Base-by-base conservation (phyloP, 2,329 filamentous ascomycete genomes). In the Sclerotinia borealis region DNA sequence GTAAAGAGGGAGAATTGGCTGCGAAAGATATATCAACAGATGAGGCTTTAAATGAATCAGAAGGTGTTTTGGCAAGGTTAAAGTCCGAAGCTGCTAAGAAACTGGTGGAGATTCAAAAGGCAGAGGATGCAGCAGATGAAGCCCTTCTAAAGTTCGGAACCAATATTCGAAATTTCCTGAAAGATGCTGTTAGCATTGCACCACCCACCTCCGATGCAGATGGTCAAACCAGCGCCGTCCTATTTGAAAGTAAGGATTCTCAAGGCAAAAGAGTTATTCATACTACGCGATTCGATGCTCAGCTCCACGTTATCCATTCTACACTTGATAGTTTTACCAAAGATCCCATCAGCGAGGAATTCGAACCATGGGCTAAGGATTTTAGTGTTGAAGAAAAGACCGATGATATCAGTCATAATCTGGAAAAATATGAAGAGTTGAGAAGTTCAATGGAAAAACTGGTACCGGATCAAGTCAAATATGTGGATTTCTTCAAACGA, bases 91-190 rank as follows among this genome's bases (percentile, higher is more conserved):
- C 92, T 5, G 81, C 90, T 31, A 92, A 92, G 77, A 85, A 92
- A 54, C 79, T 98, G 64, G 95, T 91, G 73, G 92, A 97, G 65
- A 87, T 98, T 25, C 91, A 97, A 73, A 86, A 86, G 70, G 95
- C 93, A 15, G 95, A 99, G 77, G 93, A 98, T 73, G 93, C 93
- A 4, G 95, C 95, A 9, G 95, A 99, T 75, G 95, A 98, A 76
- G 95, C 95, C 0, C 84, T 99, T 11, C 79, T 98, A 69, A 91
- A 91, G 68, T 97, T 98, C 72, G 95, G 95, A 27, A 86, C 87
- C 64, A 97, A 95, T 71, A 86, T 99, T 55, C 85, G 91, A 43
- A 90, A 93, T 76, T 98, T 96, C 78, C 80, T 99, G 66, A 86
- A 88, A 59, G 93, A 99, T 69, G 95, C 95, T 58, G 90, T 99